A percentile compares a stretch with the other conserved stretches of the same genome.
These are phyloP conservation scores for Paraphoma sp. DNA, from an alignment of 2,329 filamentous ascomycete species.

Conservation along the genomic window DNA sequence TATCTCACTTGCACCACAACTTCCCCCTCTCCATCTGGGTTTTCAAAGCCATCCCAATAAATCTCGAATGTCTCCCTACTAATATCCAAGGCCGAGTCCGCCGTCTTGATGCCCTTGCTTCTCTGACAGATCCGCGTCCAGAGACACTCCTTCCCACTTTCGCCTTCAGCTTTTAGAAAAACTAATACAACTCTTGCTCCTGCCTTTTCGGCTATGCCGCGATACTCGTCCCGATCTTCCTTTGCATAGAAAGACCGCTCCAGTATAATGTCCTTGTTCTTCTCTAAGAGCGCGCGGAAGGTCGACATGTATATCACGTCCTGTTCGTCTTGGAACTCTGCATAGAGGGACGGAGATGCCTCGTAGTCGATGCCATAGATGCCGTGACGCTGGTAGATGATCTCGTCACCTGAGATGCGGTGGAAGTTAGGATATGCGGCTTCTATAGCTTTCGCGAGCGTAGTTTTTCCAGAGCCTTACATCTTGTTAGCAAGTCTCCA, in stretches of 20 bases:
- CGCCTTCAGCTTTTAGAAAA: slow-evolving; percentile 8
- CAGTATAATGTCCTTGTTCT: slow-evolving; percentile 8
- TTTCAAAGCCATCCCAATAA: slow-evolving; percentile 18
- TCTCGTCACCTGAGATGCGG: slow-evolving; percentile 13
- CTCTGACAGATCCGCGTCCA: slow-evolving; percentile 15
- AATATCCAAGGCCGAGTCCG: slow-evolving; percentile 14
- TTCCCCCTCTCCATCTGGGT: slow-evolving; percentile 13
- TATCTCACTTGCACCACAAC: slow-evolving; percentile 7
- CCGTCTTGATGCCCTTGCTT: slow-evolving; percentile 4
- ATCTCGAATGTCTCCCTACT: slow-evolving; percentile 11
- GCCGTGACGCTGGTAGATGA: slow-evolving; percentile 9
- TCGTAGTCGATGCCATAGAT: slow-evolving; percentile 17
- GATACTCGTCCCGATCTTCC: slow-evolving; percentile 12
- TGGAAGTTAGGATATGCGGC: slow-evolving; percentile 5
- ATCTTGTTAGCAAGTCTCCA: background rate
- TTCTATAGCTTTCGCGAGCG: slow-evolving; percentile 9
- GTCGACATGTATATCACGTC: slow-evolving; percentile 4
- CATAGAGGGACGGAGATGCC: slow-evolving; percentile 5
- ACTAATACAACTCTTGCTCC: slow-evolving; percentile 14
- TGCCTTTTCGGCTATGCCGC: slow-evolving; percentile 4
- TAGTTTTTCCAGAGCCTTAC: slow-evolving; percentile 16
- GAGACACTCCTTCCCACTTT: slow-evolving; percentile 8
- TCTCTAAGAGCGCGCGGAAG: slow-evolving; percentile 3
- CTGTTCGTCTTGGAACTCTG: slow-evolving; percentile 8
- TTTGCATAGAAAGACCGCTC: slow-evolving; percentile 19